phyloP scores from a whole-genome alignment of 2,329 filamentous ascomycete genomes.

The Dendryphion nanum region DNA sequence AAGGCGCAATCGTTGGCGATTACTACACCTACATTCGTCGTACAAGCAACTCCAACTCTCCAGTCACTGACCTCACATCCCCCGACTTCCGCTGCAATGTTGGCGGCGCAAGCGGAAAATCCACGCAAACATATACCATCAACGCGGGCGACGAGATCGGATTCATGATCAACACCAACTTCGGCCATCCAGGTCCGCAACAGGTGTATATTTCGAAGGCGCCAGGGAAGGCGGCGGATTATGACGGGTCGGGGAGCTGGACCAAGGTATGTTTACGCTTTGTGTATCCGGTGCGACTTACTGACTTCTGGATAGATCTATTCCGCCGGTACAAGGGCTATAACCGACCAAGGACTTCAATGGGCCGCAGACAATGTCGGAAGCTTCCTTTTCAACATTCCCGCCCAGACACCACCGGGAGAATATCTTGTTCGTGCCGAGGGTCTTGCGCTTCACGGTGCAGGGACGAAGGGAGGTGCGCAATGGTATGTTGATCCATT shows the following conservation, averaged over 20 bases:
- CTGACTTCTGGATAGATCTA: no score
- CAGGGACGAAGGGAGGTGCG: constrained; percentile 11
- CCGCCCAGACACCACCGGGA: constrained; percentile 25
- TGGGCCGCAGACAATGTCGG: constrained; percentile 50
- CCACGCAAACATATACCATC: constrained; percentile 25
- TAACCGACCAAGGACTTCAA: no score
- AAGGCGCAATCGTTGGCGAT: no score
- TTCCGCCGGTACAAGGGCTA: no score
- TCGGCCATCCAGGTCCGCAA: constrained; percentile 33
- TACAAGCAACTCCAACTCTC: constrained; percentile 22
- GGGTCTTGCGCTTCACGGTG: constrained; percentile 42
- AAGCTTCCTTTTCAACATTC: constrained; percentile 40
- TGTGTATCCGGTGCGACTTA: no score
- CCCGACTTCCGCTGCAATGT: constrained; percentile 26
- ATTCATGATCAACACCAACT: constrained; percentile 47
- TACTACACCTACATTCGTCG: constrained; percentile 22
- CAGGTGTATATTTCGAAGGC: constrained; percentile 29
- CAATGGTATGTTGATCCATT: no score
- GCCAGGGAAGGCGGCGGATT: constrained; percentile 12
- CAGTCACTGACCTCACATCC: constrained; percentile 22
- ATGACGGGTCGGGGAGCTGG: constrained; percentile 26
- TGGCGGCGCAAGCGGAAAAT: constrained; percentile 12
- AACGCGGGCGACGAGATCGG: constrained; percentile 45
- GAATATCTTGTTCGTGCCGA: constrained; percentile 41
- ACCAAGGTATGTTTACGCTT: no score